These are phyloP conservation scores for Pulveroboletus frians DNA, from an alignment of 768 basidiomycete genomes.

Conservation along the genomic window DNA sequence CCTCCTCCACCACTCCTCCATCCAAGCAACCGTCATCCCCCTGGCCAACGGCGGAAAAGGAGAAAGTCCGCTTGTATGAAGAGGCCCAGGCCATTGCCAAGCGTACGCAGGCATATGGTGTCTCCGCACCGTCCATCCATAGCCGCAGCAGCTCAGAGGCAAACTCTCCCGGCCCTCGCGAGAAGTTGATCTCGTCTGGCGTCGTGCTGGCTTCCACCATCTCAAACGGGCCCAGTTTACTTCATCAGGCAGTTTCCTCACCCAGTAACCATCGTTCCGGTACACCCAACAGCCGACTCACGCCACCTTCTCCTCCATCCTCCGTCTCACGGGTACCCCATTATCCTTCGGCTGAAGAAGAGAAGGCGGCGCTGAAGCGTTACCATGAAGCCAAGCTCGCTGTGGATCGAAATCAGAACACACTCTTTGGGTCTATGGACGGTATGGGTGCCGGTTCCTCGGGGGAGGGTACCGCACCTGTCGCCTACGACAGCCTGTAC, in stretches of 20 bases:
- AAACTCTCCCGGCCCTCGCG: conserved; percentile 15
- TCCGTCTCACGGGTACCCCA: conserved; percentile 35
- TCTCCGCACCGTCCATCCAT: conserved; percentile 22
- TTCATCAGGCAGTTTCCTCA: conserved; percentile 42
- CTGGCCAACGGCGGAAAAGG: conserved; percentile 72
- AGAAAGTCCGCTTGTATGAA: conserved; percentile 68
- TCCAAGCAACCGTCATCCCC: conserved; percentile 17
- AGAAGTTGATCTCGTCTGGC: conserved; percentile 11
- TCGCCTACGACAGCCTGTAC: conserved; percentile 61
- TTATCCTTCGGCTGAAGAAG: conserved; percentile 63
- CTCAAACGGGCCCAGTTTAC: conserved; percentile 42
- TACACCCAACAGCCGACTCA: conserved; percentile 23
- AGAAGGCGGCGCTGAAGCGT: conserved; percentile 63
- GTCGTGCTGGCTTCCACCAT: conserved; percentile 17
- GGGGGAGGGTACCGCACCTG: conserved; percentile 35
- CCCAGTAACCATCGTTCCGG: conserved; percentile 11
- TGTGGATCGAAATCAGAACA: conserved; percentile 54
- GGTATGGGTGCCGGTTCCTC: conserved; percentile 18
- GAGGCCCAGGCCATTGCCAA: conserved; percentile 63
- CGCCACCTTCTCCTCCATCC: conserved; percentile 27
- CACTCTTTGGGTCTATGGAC: conserved; percentile 21
- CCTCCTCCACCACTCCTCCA: conserved; percentile 1
- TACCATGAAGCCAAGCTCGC: conserved; percentile 71
- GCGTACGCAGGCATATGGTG: conserved; percentile 45
- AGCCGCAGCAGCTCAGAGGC: conserved; percentile 28